Conservation (phyloP, 2,329 filamentous ascomycete genomes). For the Venturia pyrina region DNA sequence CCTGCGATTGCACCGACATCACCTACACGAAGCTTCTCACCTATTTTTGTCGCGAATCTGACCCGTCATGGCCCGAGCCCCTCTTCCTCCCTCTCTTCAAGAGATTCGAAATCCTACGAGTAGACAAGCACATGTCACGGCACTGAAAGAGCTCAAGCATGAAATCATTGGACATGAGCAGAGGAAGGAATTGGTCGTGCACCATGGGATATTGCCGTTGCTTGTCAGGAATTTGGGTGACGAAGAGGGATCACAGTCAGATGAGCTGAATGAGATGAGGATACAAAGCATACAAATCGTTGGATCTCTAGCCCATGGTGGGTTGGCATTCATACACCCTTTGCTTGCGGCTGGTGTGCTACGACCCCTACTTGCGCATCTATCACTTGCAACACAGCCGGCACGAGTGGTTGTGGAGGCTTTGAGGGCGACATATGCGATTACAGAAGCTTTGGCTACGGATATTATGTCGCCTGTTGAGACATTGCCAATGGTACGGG, state of each 20-base stretch:
- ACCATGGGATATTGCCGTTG: conserved; percentile 5
- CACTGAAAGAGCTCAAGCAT: conserved; percentile 72
- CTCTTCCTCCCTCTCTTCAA: conserved; percentile 21
- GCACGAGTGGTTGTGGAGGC: conserved; percentile 61
- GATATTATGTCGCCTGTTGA: conserved; percentile 7
- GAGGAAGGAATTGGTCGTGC: conserved; percentile 71
- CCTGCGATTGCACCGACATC: neutral
- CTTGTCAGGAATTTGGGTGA: conserved; percentile 11
- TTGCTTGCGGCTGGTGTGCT: conserved; percentile 59
- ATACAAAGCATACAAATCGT: conserved; percentile 79
- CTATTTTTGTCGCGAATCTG: neutral
- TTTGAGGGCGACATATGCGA: conserved; percentile 61
- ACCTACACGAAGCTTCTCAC: neutral
- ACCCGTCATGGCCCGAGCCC: conserved; percentile 9
- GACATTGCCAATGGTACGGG: neutral
- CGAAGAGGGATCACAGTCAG: conserved; percentile 10
- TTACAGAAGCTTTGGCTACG: conserved; percentile 47
- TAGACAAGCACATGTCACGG: conserved; percentile 35
- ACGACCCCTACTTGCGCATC: conserved; percentile 54
- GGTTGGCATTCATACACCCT: conserved; percentile 66
- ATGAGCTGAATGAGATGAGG: conserved; percentile 39
- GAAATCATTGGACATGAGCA: conserved; percentile 80
- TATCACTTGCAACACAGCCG: conserved; percentile 56
- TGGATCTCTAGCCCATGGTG: conserved; percentile 79
- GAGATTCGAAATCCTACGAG: conserved; percentile 29